Conservation (phyloP, 1,284 basidiomycete species). For the Malassezia yamatoensis region DNA sequence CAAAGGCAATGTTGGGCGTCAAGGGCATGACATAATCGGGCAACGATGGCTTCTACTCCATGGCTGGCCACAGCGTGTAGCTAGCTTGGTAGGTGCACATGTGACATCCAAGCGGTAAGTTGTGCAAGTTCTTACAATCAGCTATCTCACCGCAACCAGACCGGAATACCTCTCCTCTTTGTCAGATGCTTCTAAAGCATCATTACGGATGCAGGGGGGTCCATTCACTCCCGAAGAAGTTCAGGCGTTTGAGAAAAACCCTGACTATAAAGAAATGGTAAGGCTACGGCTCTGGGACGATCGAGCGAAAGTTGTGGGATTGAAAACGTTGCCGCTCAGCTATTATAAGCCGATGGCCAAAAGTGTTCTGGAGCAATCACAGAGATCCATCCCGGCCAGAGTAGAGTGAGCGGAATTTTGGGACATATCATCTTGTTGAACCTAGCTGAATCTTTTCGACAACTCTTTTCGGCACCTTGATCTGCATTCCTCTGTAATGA, state of each 20-base stretch:
- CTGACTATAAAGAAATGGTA: slow-evolving; percentile 31
- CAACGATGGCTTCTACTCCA: slow-evolving; percentile 30
- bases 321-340: slow-evolving; percentile 25
- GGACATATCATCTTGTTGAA: not conserved
- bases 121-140: not conserved
- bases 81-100: slow-evolving; percentile 37
- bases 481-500: no score
- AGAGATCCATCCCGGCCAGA: no score
- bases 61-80: slow-evolving; percentile 39
- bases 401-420: no score
- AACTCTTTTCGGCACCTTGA: not conserved
- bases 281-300: slow-evolving; percentile 42
- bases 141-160: slow-evolving; percentile 20
- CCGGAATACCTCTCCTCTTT: slow-evolving; percentile 30
- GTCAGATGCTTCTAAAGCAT: slow-evolving; percentile 25
- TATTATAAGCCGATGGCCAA: slow-evolving; percentile 17
- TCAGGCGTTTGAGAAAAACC: slow-evolving; percentile 31
- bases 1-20: slow-evolving; percentile 26
- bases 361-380: not conserved
- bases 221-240: slow-evolving; percentile 32
- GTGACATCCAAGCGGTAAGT: slow-evolving; percentile 36
- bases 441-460: not conserved
- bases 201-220: slow-evolving; percentile 36
- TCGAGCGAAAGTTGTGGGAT: slow-evolving; percentile 29
- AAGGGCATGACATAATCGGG: slow-evolving; percentile 38